Evolutionary conservation across 1,139 yeast genomes (phyloP).

Genomic region (Arxiozyma heterogenica): DNA sequence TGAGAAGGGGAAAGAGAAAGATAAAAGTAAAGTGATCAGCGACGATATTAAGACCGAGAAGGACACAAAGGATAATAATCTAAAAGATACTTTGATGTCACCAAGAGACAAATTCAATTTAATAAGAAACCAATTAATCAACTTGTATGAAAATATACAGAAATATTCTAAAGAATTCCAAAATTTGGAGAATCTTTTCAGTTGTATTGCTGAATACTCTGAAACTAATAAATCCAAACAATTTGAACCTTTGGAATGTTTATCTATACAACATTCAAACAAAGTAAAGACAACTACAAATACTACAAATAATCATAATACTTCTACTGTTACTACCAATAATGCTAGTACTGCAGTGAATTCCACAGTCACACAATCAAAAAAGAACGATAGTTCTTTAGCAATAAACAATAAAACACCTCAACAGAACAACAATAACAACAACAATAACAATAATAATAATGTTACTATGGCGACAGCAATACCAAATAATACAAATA

Average conservation of each 20-base stretch:
- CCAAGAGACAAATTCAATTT: conserved; percentile 19
- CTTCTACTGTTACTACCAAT: background rate
- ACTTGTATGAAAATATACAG: conserved; percentile 18
- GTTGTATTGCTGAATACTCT: conserved; percentile 21
- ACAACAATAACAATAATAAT: conserved; percentile 7
- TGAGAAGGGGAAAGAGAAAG: background rate
- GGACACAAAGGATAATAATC: no score
- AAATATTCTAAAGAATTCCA: conserved; percentile 19
- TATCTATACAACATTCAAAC: conserved; percentile 3
- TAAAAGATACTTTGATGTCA: conserved; percentile 4
- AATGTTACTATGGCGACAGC: conserved; percentile 12
- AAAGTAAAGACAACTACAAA: background rate
- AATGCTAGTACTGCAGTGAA: background rate
- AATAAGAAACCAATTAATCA: conserved; percentile 18
- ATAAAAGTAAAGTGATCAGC: background rate
- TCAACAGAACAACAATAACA: background rate
- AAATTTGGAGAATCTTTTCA: conserved; percentile 22
- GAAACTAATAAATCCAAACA: conserved; percentile 16
- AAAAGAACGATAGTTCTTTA: background rate
- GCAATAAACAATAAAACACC: background rate
- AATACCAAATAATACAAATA: conserved; percentile 9
- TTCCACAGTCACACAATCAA: background rate
- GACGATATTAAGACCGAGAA: background rate
- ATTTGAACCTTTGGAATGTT: conserved; percentile 22
- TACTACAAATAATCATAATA: background rate